Evolutionary conservation across 2,329 filamentous ascomycete species (phyloP), one percentile per base, ranked within the genome.

Genomic region (Colletotrichum siamense): DNA sequence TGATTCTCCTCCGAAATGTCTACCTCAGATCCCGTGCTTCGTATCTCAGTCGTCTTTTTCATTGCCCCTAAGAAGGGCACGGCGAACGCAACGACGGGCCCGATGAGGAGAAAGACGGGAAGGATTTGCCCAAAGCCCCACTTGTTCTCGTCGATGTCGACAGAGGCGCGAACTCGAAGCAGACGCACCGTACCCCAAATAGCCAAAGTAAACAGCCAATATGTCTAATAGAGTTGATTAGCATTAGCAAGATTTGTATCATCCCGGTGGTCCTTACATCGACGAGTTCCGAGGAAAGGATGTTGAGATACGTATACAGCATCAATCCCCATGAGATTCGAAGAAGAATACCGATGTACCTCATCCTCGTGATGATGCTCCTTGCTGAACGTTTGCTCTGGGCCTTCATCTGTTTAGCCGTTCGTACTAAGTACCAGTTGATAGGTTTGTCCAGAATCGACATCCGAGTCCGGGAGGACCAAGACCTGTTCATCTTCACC

Each of bases 21-120:
- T 22, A 22, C 44, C 18, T 13, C 10, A 0, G 44, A 4, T 1
- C 0, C 9, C 44, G 18, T 6, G 18, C 18, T 22, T 49, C 44
- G 0, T 49, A 2, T 10, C 18, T 22, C n/a, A 4, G 18, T 0
- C 0, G 44, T 49, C 9, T n/a, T 22, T 2, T 49, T 49, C 44
- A 49, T 49, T 49, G 44, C 18, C 44, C 44, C 44, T 22, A 49
- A 22, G 44, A 49, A 49, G 18, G 44, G 44, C 18, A 49, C 44
- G 18, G 44, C 44, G 44, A 49, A 49, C 1, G 44, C 44, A 49
- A 22, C 9, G 18, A 49, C 44, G 0, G 44, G 44, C 3, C 44
- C 44, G 44, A 49, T 49, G 10, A 49, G 44, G 44, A 49, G 44
- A 49, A 49, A 49, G 0, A 49, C 18, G 18, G 44, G 44, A 49